Conservation (phyloP, 148 eudicot genomes). For the Chenopodium quinoa region DNA sequence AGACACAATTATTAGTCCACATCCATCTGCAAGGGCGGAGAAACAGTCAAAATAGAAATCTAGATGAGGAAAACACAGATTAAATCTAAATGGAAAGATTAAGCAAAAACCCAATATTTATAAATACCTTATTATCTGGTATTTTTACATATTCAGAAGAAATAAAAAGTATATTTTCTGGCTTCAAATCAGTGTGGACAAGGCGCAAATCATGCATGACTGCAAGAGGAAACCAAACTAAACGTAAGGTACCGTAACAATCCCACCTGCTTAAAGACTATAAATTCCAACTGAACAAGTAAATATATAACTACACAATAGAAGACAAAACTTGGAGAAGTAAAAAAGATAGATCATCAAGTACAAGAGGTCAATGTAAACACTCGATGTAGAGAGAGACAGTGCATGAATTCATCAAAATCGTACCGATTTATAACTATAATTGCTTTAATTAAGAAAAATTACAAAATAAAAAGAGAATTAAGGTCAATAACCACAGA, state of each 20-base stretch:
- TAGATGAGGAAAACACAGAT: background rate
- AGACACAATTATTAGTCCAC: background rate
- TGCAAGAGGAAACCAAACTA: constrained; percentile 37
- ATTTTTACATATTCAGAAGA: constrained; percentile 74
- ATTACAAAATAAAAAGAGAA: constrained; percentile 8
- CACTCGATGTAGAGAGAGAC: background rate
- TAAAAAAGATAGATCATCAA: constrained; percentile 2
- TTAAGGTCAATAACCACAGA: constrained; percentile 61
- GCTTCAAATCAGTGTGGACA: constrained; percentile 93
- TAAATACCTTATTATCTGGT: constrained; percentile 71
- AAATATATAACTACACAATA: background rate
- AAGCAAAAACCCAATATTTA: background rate
- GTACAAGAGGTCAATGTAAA: background rate
- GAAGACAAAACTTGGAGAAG: background rate
- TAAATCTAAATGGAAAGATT: background rate
- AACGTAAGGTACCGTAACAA: constrained; percentile 20
- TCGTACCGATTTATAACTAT: background rate
- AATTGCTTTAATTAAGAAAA: background rate
- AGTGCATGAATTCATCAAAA: background rate
- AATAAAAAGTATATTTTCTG: constrained; percentile 84
- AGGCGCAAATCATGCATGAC: constrained; percentile 94
- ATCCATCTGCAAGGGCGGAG: background rate
- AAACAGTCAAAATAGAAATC: background rate
- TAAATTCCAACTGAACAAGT: background rate
- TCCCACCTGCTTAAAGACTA: background rate